Evolutionary conservation across 805 yeast genomes (phyloP).

Genomic region (Saccharomycopsis sp.): DNA sequence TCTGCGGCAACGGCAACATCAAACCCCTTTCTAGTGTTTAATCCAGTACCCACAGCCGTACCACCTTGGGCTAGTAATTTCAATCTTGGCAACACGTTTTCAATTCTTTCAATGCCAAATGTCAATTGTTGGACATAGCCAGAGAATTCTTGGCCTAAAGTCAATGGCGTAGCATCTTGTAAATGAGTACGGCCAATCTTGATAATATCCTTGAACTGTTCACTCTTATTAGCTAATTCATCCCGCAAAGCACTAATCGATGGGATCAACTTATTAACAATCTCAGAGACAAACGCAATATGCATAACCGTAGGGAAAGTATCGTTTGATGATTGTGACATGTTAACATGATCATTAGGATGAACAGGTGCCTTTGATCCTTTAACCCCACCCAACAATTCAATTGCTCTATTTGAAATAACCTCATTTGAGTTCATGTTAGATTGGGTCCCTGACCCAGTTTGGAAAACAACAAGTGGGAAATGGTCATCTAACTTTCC

Average conservation of each 20-base stretch:
- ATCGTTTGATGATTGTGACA: slow-evolving; percentile 97
- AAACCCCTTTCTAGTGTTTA: slow-evolving; percentile 87
- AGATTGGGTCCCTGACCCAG: slow-evolving; percentile 97
- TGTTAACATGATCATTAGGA: slow-evolving; percentile 97
- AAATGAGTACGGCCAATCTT: slow-evolving; percentile 98
- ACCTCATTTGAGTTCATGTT: slow-evolving; percentile 99
- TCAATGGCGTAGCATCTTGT: slow-evolving; percentile 97
- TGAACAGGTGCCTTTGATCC: slow-evolving; percentile 94
- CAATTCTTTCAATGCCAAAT: slow-evolving; percentile 84
- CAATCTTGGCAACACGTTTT: slow-evolving; percentile 66
- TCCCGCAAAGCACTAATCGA: slow-evolving; percentile 69
- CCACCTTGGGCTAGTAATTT: slow-evolving; percentile 95
- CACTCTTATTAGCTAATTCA: slow-evolving; percentile 64
- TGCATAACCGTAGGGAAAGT: slow-evolving; percentile 99
- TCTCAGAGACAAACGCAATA: slow-evolving; percentile 93
- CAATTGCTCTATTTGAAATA: slow-evolving; percentile 96
- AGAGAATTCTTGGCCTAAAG: slow-evolving; percentile 95
- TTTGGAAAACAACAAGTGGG: slow-evolving; percentile 97
- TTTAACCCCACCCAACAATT: slow-evolving; percentile 80
- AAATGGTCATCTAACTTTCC: slow-evolving; percentile 90
- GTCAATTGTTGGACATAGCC: slow-evolving; percentile 93
- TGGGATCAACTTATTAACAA: slow-evolving; percentile 71
- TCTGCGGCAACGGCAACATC: slow-evolving; percentile 80
- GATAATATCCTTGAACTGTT: slow-evolving; percentile 82
- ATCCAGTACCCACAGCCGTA: slow-evolving; percentile 98